Conservation (phyloP, 352 stramenopile species). For the Phytophthora multivora region DNA sequence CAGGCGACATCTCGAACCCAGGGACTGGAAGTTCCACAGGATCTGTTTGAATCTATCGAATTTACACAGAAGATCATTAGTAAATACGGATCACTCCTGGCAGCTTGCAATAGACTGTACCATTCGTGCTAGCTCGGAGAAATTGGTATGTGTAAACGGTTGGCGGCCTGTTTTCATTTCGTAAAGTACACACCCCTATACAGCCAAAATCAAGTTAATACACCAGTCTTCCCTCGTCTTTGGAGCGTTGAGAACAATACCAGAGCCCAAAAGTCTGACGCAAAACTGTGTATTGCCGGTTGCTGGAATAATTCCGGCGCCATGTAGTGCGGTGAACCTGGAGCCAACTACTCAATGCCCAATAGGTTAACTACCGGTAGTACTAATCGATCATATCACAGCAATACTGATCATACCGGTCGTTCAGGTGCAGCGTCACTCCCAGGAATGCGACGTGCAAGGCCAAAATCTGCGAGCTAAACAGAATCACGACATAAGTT, state of each 20-base stretch:
- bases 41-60: slow-evolving; percentile 71
- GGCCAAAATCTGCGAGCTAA: slow-evolving; percentile 90
- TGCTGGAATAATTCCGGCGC: slow-evolving; percentile 91
- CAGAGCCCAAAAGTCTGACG: slow-evolving; percentile 89
- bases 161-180: slow-evolving; percentile 70
- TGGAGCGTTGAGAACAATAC: slow-evolving; percentile 40
- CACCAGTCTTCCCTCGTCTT: background rate
- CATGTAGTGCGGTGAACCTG: slow-evolving; percentile 92
- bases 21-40: slow-evolving; percentile 44
- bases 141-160: slow-evolving; percentile 78
- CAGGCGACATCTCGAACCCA: slow-evolving; percentile 55
- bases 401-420: slow-evolving; percentile 34
- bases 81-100: no score
- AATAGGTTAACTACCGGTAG: background rate
- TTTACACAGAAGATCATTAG: no score
- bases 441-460: slow-evolving; percentile 83
- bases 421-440: slow-evolving; percentile 32
- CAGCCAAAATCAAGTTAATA: background rate
- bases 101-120: slow-evolving; percentile 33
- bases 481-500: background rate
- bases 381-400: background rate
- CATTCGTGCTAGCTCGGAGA: slow-evolving; percentile 70
- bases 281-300: slow-evolving; percentile 86
- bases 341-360: slow-evolving; percentile 42
- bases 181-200: slow-evolving; percentile 79